Percentiles rank a stretch among this genome's conserved stretches.
Conservation (phyloP, 208 protist genomes). For the Spongospora subterranea region DNA sequence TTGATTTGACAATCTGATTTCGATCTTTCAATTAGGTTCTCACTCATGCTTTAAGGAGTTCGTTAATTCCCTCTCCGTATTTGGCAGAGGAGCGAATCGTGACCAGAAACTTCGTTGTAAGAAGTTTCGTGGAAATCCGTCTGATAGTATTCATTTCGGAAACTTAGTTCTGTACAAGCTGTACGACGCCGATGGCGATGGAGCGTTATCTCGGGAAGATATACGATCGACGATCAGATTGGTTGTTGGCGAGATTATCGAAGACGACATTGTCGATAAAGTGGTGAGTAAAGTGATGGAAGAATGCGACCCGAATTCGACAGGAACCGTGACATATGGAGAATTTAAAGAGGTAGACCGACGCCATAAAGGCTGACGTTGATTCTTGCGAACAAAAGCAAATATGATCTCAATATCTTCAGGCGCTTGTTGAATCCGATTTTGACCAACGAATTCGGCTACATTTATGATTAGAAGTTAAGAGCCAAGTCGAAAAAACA, state of each 20-base stretch:
- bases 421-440: neutral
- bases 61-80: neutral
- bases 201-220: neutral
- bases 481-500: no score
- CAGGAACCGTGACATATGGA: neutral
- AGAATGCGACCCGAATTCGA: neutral
- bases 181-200: neutral
- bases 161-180: neutral
- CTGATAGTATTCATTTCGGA: no score
- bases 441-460: neutral
- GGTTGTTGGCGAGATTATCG: neutral
- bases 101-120: neutral
- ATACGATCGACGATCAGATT: neutral
- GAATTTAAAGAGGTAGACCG: neutral
- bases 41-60: neutral
- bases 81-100: neutral
- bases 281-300: neutral
- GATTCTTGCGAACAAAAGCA: neutral
- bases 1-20: neutral
- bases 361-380: neutral
- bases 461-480: neutral
- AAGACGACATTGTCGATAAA: neutral
- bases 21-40: no score
- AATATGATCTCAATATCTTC: neutral
- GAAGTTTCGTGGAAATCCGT: no score